Conservation (phyloP, 768 basidiomycete genomes). For the Mycena rebaudengoi region DNA sequence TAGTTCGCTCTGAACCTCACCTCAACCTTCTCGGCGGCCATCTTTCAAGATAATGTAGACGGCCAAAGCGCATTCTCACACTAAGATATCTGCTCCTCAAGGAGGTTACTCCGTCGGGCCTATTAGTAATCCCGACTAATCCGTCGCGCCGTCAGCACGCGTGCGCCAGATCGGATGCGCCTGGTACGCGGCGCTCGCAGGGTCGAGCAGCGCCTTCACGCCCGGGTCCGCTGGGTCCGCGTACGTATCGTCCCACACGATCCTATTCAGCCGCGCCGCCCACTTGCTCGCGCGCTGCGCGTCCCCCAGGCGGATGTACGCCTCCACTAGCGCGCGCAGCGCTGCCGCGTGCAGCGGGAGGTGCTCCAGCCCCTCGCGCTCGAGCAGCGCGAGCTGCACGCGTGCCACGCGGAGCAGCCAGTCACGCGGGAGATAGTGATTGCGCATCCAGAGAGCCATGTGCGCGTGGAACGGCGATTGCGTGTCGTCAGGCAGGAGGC, state of each 20-base stretch:
- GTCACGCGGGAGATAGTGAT: conserved; percentile 25
- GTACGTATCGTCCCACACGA: conserved; percentile 17
- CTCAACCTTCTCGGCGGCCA: too few relatives aligned
- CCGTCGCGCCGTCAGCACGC: too few relatives aligned
- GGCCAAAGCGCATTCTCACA: too few relatives aligned
- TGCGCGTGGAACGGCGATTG: conserved; percentile 33
- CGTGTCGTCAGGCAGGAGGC: not conserved
- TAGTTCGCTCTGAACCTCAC: too few relatives aligned
- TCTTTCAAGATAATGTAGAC: too few relatives aligned
- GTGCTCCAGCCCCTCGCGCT: not conserved
- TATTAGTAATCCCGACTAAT: too few relatives aligned
- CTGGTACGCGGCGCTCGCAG: not conserved
- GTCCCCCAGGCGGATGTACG: conserved; percentile 16
- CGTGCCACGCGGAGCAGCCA: conserved; percentile 10
- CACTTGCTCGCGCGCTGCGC: conserved; percentile 15
- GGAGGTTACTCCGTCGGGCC: too few relatives aligned
- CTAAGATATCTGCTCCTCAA: too few relatives aligned
- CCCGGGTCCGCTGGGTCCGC: too few relatives aligned
- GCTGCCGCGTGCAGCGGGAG: not conserved
- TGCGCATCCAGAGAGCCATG: conserved; percentile 39
- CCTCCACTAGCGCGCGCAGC: not conserved
- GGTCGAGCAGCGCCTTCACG: not conserved
- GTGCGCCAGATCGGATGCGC: not conserved
- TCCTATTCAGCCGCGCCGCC: conserved; percentile 1
- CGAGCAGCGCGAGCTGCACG: not conserved